Percentiles rank a stretch among this genome's conserved stretches.
phyloP scores from a whole-genome alignment of 768 basidiomycete species.

The Leccinum olivaceopallidum region DNA sequence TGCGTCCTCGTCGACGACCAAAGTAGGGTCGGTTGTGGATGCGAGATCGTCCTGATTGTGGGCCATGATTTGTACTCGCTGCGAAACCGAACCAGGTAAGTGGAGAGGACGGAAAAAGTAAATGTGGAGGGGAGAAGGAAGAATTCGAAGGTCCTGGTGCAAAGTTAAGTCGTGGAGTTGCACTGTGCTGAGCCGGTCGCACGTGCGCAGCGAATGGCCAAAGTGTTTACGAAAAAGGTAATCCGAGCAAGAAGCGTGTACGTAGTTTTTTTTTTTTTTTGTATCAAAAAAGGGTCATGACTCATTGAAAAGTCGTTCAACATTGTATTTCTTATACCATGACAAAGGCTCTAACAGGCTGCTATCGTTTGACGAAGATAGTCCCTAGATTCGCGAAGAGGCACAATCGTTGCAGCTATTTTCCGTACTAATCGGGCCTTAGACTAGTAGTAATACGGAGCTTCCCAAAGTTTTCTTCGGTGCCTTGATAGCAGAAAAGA shows the following conservation, averaged over 20 bases:
- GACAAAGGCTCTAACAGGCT: too few relatives aligned
- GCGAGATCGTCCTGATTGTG: slow-evolving; percentile 16
- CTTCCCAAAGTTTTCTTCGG: neutral
- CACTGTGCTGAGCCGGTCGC: slow-evolving; percentile 6
- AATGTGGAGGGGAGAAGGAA: slow-evolving; percentile 2
- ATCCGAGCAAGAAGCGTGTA: neutral
- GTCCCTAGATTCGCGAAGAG: neutral
- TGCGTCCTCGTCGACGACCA: slow-evolving; percentile 47
- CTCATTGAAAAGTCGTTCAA: too few relatives aligned
- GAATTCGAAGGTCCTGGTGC: neutral
- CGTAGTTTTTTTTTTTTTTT: too few relatives aligned
- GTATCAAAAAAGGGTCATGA: too few relatives aligned
- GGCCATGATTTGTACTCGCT: slow-evolving; percentile 17
- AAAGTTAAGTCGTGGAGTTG: slow-evolving; percentile 11
- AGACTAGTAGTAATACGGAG: too few relatives aligned
- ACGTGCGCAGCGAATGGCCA: slow-evolving; percentile 24
- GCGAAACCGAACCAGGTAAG: neutral
- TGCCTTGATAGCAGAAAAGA: neutral
- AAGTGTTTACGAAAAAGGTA: slow-evolving; percentile 19
- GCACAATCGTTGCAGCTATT: too few relatives aligned
- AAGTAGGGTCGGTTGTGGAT: slow-evolving; percentile 5
- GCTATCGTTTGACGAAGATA: neutral
- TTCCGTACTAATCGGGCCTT: too few relatives aligned
- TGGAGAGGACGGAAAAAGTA: neutral
- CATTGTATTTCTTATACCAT: neutral